Evolutionary conservation across 441 rosid species (phyloP).

Genomic region (Erodium moschatum): DNA sequence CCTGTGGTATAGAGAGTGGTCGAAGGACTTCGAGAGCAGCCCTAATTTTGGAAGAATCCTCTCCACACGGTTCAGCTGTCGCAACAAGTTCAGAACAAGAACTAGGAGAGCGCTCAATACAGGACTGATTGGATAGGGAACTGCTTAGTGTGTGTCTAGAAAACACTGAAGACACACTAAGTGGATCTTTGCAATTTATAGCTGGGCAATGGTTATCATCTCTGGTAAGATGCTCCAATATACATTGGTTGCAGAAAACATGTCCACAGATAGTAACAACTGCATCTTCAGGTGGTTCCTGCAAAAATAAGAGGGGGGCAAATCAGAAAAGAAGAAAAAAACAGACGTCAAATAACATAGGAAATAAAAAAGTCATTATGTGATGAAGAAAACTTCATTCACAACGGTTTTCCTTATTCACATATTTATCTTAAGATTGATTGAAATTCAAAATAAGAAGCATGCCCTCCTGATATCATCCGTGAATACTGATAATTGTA

Average conservation of each 20-base stretch:
- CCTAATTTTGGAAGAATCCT: constrained; percentile 68
- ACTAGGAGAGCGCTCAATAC: constrained; percentile 22
- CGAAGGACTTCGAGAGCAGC: constrained; percentile 72
- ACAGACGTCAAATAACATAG: neutral
- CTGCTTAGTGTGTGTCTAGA: constrained; percentile 39
- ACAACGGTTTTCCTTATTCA: no score
- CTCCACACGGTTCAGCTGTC: constrained; percentile 24
- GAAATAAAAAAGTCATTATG: no score
- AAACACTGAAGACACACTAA: constrained; percentile 43
- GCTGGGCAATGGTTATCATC: constrained; percentile 61
- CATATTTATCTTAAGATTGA: no score
- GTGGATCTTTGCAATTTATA: constrained; percentile 47
- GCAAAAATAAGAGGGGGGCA: constrained; percentile 1
- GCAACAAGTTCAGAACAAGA: constrained; percentile 30
- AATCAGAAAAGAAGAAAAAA: neutral
- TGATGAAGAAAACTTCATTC: no score
- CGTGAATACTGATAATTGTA: no score
- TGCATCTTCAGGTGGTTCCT: constrained; percentile 97
- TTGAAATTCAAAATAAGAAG: no score
- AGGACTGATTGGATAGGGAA: constrained; percentile 25
- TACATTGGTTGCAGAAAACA: constrained; percentile 85
- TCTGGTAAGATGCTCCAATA: constrained; percentile 57
- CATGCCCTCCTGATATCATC: no score
- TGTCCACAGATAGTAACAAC: constrained; percentile 71
- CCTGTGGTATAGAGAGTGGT: constrained; percentile 37